Evolutionary conservation across 345 rosid genomes (phyloP).

Genomic region (Boechera divaricarpa): DNA sequence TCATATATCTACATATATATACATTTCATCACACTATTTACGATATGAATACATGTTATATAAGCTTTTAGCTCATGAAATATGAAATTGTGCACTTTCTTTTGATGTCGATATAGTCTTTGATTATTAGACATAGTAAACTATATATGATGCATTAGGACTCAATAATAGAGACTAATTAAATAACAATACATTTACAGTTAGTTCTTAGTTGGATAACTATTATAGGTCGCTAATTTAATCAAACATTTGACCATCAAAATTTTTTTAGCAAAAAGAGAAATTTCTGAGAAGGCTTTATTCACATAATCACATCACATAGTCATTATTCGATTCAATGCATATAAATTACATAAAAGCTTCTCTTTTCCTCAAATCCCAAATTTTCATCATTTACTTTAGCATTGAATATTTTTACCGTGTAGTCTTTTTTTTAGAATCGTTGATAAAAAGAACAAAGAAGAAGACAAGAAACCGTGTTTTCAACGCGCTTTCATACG

Average conservation of each 20-base stretch:
- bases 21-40: not conserved
- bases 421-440: not conserved
- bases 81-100: not conserved
- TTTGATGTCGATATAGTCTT: not conserved
- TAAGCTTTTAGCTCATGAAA: not conserved
- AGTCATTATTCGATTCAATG: not conserved
- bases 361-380: not conserved
- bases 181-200: not conserved
- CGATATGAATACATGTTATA: not conserved
- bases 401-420: not conserved
- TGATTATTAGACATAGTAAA: not conserved
- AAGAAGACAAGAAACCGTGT: not conserved
- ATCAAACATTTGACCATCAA: not conserved
- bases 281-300: not conserved
- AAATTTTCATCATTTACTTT: conserved; percentile 9
- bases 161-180: conserved; percentile 17
- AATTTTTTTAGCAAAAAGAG: not conserved
- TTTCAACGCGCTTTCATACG: not conserved
- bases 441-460: not conserved
- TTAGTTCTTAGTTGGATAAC: conserved; percentile 3
- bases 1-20: not conserved
- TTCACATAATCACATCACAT: not conserved
- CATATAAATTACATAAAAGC: not conserved
- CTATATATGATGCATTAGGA: conserved; percentile 3
- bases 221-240: not conserved